Conservation (phyloP, 75 land plant genomes). For the Cryptomeria japonica region DNA sequence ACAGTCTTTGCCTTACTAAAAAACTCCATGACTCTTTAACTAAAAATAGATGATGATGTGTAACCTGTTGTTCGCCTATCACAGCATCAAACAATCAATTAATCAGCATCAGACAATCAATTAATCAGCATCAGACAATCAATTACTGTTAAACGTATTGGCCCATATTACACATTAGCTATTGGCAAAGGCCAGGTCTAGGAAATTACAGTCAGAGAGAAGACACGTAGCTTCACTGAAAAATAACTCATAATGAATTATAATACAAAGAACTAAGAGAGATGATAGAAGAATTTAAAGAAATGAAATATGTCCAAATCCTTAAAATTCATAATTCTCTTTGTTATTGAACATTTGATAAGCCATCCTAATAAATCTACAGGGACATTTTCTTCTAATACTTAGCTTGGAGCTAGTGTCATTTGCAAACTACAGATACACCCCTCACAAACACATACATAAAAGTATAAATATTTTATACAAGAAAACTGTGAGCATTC, state of each 20-base stretch:
- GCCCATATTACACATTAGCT: neutral
- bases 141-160: neutral
- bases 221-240: neutral
- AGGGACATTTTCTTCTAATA: neutral
- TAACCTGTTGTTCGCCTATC: neutral
- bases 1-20: conserved; percentile 56
- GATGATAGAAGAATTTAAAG: neutral
- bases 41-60: neutral
- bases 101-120: neutral
- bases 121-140: too few relatives aligned
- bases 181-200: neutral
- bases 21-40: conserved; percentile 26
- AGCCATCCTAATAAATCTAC: neutral
- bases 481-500: neutral
- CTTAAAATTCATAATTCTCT: neutral
- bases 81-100: neutral
- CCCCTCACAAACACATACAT: neutral
- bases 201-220: neutral
- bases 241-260: neutral
- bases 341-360: neutral
- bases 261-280: neutral
- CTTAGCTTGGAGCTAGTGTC: neutral
- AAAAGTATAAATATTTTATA: neutral
- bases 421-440: neutral
- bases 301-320: neutral